Percentiles rank a stretch among this genome's conserved stretches.
phyloP scores from a whole-genome alignment of 2,329 filamentous ascomycete genomes.

The Drechslerella stenobrocha region DNA sequence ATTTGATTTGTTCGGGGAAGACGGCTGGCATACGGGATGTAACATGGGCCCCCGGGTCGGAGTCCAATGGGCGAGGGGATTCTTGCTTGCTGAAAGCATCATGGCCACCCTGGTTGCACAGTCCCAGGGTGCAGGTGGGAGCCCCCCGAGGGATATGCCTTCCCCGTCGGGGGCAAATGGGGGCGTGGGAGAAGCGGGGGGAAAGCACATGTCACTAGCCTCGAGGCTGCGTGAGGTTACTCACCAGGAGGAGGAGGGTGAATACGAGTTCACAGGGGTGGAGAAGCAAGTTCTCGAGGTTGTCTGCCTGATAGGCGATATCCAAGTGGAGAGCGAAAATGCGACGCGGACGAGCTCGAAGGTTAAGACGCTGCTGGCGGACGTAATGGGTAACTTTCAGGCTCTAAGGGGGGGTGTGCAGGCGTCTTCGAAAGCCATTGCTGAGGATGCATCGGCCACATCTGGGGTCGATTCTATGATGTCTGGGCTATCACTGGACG shows the following conservation, averaged over 20 bases:
- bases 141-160: conserved; percentile 18
- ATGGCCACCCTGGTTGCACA: conserved; percentile 39
- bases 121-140: conserved; percentile 20
- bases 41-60: conserved; percentile 38
- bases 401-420: conserved; percentile 29
- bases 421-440: conserved; percentile 17
- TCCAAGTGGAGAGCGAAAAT: conserved; percentile 28
- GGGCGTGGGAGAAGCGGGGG: conserved; percentile 5
- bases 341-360: conserved; percentile 33
- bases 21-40: conserved; percentile 42
- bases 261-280: conserved; percentile 26
- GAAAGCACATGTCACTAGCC: conserved; percentile 21
- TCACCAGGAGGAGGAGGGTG: conserved; percentile 14
- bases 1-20: conserved; percentile 48
- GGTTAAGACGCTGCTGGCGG: conserved; percentile 25
- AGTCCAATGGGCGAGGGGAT: conserved; percentile 36
- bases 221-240: conserved; percentile 28
- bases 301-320: conserved; percentile 34
- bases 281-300: conserved; percentile 34
- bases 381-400: conserved; percentile 41
- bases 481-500: conserved; percentile 29
- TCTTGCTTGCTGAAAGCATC: conserved; percentile 34
- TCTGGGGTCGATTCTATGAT: conserved; percentile 4
- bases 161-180: conserved; percentile 25
- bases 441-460: conserved; percentile 9